Evolutionary conservation across 768 basidiomycete species (phyloP).

Genomic region (Cyclocybe cylindracea): DNA sequence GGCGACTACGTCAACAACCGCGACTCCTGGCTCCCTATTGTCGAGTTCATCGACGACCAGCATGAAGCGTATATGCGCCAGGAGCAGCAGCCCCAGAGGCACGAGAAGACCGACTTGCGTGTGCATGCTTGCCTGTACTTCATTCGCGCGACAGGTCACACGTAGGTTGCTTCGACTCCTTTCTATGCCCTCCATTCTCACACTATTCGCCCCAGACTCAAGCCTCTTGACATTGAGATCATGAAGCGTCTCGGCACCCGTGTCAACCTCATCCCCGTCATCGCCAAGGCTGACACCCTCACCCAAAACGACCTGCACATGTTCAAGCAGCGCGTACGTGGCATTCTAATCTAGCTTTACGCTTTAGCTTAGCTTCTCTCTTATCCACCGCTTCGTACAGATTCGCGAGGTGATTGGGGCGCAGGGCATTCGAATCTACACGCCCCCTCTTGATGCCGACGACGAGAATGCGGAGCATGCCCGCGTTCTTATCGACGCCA

Average conservation of each 20-base stretch:
- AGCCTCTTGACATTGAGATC: conserved; percentile 98
- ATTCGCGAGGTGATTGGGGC: conserved; percentile 88
- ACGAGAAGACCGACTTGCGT: conserved; percentile 91
- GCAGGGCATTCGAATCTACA: conserved; percentile 94
- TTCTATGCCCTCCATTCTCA: neutral
- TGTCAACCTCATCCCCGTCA: conserved; percentile 96
- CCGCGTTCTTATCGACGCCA: conserved; percentile 82
- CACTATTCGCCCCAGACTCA: conserved; percentile 54
- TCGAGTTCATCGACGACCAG: conserved; percentile 98
- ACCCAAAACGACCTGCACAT: conserved; percentile 88
- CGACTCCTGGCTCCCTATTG: conserved; percentile 97
- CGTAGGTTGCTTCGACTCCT: conserved; percentile 55
- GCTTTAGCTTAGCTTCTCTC: conserved; percentile 13
- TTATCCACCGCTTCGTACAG: conserved; percentile 35
- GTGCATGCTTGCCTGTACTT: conserved; percentile 98
- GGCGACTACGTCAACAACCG: conserved; percentile 99
- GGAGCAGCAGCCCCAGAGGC: conserved; percentile 97
- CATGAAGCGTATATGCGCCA: conserved; percentile 96
- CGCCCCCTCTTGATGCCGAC: conserved; percentile 88
- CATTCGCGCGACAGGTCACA: conserved; percentile 93
- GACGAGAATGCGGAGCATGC: conserved; percentile 88
- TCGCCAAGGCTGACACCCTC: conserved; percentile 97
- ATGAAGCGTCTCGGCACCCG: conserved; percentile 99
- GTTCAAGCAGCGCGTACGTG: conserved; percentile 90
- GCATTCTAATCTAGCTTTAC: conserved; percentile 6